These are phyloP conservation scores for Pythium dissotocum DNA, from an alignment of 352 stramenopile species.

Conservation along the genomic window DNA sequence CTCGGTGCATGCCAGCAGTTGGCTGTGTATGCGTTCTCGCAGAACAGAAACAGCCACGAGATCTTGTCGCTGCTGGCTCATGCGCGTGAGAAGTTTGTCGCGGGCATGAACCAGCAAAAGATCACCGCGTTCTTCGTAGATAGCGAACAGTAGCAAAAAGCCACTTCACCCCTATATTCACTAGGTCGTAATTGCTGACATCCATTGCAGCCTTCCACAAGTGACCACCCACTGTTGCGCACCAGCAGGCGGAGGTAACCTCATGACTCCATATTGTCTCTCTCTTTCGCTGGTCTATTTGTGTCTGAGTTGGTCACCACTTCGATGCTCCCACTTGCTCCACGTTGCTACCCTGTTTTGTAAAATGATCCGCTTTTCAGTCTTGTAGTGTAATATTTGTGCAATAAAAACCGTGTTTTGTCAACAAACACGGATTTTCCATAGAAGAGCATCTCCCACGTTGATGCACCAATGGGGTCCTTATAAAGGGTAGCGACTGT, in stretches of 20 bases:
- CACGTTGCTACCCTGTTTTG: not conserved
- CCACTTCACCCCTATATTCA: conserved; percentile 7
- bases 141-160: conserved; percentile 5
- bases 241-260: conserved; percentile 11
- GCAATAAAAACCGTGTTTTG: too few relatives aligned
- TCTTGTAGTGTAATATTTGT: too few relatives aligned
- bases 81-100: conserved; percentile 1
- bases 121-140: not conserved
- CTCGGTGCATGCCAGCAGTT: conserved; percentile 7
- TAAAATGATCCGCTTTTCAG: too few relatives aligned
- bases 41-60: not conserved
- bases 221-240: conserved; percentile 8
- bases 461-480: too few relatives aligned
- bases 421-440: too few relatives aligned
- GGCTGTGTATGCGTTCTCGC: conserved; percentile 5
- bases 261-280: conserved; percentile 5
- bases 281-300: not conserved
- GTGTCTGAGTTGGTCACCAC: not conserved
- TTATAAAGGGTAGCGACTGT: too few relatives aligned
- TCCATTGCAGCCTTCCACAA: conserved; percentile 6
- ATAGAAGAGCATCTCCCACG: too few relatives aligned
- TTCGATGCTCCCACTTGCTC: not conserved
- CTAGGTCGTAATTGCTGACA: conserved; percentile 8
- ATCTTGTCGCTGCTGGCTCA: conserved; percentile 1
- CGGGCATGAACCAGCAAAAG: not conserved